A percentile compares a stretch with the other conserved stretches of the same genome.
Evolutionary conservation across 2,329 filamentous ascomycete genomes (phyloP).

Genomic region (Trichophyton schoenleinii): DNA sequence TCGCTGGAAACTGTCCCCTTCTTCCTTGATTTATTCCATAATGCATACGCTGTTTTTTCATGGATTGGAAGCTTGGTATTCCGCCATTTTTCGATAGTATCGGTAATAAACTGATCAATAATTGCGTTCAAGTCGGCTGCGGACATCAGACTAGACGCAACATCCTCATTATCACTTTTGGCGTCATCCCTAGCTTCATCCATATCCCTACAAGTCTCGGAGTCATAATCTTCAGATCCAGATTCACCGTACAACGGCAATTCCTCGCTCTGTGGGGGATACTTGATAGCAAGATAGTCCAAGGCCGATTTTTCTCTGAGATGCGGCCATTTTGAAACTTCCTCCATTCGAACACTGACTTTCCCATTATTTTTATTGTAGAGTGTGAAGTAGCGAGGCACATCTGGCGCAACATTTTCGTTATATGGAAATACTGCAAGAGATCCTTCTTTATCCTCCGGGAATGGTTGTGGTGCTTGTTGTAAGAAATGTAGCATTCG

Average conservation of each 20-base stretch:
- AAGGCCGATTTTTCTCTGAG: conserved; percentile 15
- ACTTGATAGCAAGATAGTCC: conserved; percentile 31
- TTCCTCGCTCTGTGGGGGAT: conserved; percentile 30
- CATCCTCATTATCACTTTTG: conserved; percentile 10
- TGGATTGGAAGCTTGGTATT: conserved; percentile 44
- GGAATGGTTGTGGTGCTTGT: conserved; percentile 16
- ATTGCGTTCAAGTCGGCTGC: conserved; percentile 38
- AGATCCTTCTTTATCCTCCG: conserved; percentile 14
- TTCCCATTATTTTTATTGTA: conserved; percentile 18
- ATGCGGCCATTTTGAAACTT: conserved; percentile 20
- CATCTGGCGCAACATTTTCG: not conserved
- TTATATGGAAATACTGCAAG: conserved; percentile 18
- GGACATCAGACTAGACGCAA: conserved; percentile 22
- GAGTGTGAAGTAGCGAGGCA: conserved; percentile 20
- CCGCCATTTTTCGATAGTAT: conserved; percentile 46
- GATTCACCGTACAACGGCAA: conserved; percentile 47
- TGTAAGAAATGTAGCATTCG: conserved; percentile 19
- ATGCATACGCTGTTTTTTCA: conserved; percentile 42
- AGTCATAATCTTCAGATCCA: conserved; percentile 42
- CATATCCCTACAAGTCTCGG: conserved; percentile 50
- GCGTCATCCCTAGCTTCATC: conserved; percentile 40
- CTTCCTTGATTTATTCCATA: conserved; percentile 49
- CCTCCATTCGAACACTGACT: conserved; percentile 19
- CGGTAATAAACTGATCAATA: conserved; percentile 43
- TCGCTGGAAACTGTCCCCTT: conserved; percentile 28